phyloP scores from a whole-genome alignment of 176 grass and related monocot species.

The Oryza coarctata region DNA sequence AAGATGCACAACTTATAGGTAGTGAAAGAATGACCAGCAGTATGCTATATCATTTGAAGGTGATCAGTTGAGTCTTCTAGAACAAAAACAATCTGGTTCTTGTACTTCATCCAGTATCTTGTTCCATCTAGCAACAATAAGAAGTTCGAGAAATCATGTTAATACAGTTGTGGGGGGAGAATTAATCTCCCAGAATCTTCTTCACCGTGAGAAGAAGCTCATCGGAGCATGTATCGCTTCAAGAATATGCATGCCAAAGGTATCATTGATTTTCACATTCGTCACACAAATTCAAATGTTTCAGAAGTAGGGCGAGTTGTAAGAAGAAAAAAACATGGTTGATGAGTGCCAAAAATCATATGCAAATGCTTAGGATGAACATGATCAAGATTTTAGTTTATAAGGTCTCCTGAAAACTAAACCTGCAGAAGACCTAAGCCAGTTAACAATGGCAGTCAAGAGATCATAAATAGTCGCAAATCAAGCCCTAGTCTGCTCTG shows the following conservation, averaged over 20 bases:
- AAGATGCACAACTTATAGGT: slow-evolving; percentile 10
- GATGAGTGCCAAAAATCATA: not conserved
- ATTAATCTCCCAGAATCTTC: not conserved
- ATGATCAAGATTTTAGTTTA: slow-evolving; percentile 9
- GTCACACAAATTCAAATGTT: not conserved
- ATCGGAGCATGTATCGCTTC: not conserved
- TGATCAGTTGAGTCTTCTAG: slow-evolving; percentile 54
- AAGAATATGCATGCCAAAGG: slow-evolving; percentile 39
- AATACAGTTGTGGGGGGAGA: slow-evolving; percentile 9
- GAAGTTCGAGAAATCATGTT: slow-evolving; percentile 47
- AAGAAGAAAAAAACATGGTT: not conserved
- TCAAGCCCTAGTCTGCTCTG: not conserved
- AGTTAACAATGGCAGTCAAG: not conserved
- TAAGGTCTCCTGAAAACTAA: not conserved
- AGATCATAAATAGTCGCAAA: not conserved
- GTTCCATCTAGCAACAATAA: slow-evolving; percentile 79
- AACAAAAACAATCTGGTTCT: slow-evolving; percentile 70
- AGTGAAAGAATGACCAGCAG: slow-evolving; percentile 34
- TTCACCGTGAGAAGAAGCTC: slow-evolving; percentile 27
- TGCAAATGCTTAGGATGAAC: not conserved
- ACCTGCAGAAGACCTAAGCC: not conserved
- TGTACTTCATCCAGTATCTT: slow-evolving; percentile 59
- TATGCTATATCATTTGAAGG: slow-evolving; percentile 54
- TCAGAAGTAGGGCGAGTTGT: not conserved
- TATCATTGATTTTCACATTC: slow-evolving; percentile 18